A percentile compares a stretch with the other conserved stretches of the same genome.
Evolutionary conservation across 2,329 filamentous ascomycete species (phyloP).

Genomic region (Verticillium nonalfalfae): DNA sequence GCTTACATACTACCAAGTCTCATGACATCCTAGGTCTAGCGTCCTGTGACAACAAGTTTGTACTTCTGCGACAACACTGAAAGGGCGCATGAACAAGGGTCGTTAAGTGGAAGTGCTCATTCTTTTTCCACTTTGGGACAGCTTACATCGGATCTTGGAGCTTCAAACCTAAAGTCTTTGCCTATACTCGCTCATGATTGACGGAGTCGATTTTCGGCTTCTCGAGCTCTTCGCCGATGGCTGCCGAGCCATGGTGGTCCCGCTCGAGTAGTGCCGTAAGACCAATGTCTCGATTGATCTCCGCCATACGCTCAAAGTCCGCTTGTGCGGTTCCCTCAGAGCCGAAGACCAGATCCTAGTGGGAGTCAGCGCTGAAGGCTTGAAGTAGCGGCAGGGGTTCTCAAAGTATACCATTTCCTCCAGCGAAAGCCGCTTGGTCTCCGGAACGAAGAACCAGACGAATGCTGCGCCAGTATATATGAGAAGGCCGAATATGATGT

Average conservation of each 20-base stretch:
- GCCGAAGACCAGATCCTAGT: constrained; percentile 58
- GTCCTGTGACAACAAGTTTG: too few species aligned
- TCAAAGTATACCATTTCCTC: constrained; percentile 51
- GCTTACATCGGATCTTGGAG: too few species aligned
- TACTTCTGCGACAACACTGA: too few species aligned
- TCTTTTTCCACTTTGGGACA: too few species aligned
- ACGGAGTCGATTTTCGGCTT: background rate
- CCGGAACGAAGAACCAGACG: constrained; percentile 58
- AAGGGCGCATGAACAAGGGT: too few species aligned
- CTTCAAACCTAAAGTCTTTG: too few species aligned
- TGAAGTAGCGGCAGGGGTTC: too few species aligned
- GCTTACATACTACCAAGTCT: too few species aligned
- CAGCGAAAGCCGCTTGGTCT: constrained; percentile 57
- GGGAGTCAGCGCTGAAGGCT: background rate
- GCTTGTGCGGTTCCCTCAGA: constrained; percentile 59
- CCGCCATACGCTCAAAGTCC: constrained; percentile 65
- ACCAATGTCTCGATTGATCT: constrained; percentile 66
- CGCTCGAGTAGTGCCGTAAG: constrained; percentile 35
- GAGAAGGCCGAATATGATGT: constrained; percentile 62
- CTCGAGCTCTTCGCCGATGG: background rate
- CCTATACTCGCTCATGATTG: background rate
- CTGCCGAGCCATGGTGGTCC: background rate
- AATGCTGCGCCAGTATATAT: constrained; percentile 56
- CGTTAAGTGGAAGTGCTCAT: too few species aligned
- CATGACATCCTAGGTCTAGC: too few species aligned